phyloP scores from a whole-genome alignment of 345 rosid genomes.

The Salix koriyanagi region DNA sequence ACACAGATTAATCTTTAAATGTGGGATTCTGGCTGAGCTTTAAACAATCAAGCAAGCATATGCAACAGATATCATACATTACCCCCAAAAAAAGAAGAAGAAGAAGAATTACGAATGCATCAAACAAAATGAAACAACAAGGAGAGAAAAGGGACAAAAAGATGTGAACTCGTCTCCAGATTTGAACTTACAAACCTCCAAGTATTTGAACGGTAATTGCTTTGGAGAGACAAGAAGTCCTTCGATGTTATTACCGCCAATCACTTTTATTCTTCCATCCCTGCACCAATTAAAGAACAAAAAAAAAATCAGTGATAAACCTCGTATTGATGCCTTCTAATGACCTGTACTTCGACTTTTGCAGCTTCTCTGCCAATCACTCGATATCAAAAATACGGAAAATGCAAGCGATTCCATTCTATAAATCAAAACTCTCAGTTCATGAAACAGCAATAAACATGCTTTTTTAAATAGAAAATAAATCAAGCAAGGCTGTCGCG shows the following conservation, averaged over 20 bases:
- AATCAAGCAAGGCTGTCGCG: neutral
- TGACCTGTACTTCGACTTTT: neutral
- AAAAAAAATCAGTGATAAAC: neutral
- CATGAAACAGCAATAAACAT: neutral
- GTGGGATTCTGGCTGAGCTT: neutral
- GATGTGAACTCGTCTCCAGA: neutral
- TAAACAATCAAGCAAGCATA: neutral
- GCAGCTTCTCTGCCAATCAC: neutral
- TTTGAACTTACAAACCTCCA: constrained; percentile 21
- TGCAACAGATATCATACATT: neutral
- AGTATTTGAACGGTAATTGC: constrained; percentile 14
- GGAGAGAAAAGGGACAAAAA: neutral
- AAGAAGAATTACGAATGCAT: neutral
- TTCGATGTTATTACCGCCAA: constrained; percentile 25
- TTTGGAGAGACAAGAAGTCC: constrained; percentile 24
- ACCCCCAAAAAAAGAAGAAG: no score
- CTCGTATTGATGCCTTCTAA: neutral
- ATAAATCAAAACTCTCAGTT: neutral
- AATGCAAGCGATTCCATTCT: neutral
- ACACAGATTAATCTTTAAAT: neutral
- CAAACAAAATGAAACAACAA: neutral
- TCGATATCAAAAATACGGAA: neutral
- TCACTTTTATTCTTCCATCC: constrained; percentile 31
- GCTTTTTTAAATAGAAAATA: neutral
- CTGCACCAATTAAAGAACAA: neutral